Percentiles rank a stretch among this genome's conserved stretches.
Evolutionary conservation across 1,284 basidiomycete species (phyloP).

Genomic region (Bondarzewia mesenterica): DNA sequence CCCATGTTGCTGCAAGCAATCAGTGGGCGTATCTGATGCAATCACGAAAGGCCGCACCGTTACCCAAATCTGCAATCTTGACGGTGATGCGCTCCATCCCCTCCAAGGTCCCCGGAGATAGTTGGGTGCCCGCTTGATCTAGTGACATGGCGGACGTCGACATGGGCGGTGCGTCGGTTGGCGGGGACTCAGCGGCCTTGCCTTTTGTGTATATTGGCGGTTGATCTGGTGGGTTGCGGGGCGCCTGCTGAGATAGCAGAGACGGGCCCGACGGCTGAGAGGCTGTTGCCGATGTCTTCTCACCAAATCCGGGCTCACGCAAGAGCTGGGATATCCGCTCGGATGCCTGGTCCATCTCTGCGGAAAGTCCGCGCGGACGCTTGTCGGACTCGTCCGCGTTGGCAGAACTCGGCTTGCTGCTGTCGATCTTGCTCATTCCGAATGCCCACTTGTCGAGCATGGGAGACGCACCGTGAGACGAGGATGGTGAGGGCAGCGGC

Average conservation of each 20-base stretch:
- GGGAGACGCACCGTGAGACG: conserved; percentile 57
- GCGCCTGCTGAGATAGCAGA: conserved; percentile 74
- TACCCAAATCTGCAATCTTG: conserved; percentile 97
- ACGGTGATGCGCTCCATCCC: conserved; percentile 86
- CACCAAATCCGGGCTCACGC: conserved; percentile 44
- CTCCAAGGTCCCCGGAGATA: conserved; percentile 15
- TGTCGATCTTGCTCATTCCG: conserved; percentile 80
- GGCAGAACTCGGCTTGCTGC: conserved; percentile 12
- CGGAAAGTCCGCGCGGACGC: conserved; percentile 12
- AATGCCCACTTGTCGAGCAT: conserved; percentile 91
- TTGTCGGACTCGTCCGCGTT: conserved; percentile 10
- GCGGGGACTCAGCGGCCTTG: conserved; percentile 9
- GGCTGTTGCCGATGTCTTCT: conserved; percentile 37
- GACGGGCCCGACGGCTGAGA: conserved; percentile 56
- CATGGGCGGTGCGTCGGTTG: conserved; percentile 4
- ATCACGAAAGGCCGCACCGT: conserved; percentile 43
- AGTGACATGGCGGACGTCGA: conserved; percentile 30
- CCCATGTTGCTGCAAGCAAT: conserved; percentile 59
- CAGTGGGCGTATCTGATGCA: conserved; percentile 12
- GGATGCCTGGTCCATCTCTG: conserved; percentile 35
- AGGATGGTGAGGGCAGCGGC: conserved; percentile 78
- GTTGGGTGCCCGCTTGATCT: conserved; percentile 21
- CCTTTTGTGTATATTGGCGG: conserved; percentile 16
- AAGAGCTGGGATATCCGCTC: conserved; percentile 64
- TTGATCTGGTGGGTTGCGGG: conserved; percentile 20